Evolutionary conservation across 306 rosid genomes (phyloP).

Genomic region (Vicia sativa): DNA sequence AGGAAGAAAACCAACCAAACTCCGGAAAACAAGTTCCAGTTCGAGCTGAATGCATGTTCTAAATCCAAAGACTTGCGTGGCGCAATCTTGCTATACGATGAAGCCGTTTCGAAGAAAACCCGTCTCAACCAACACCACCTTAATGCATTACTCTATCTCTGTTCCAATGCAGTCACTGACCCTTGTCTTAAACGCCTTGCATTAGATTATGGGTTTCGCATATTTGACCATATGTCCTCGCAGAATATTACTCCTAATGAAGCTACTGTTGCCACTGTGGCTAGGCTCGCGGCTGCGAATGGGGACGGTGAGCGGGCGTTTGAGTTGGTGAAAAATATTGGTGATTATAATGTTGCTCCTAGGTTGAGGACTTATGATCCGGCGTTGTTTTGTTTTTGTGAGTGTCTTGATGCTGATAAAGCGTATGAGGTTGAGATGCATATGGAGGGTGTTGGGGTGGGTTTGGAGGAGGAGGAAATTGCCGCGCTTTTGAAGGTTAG

Average conservation of each 20-base stretch:
- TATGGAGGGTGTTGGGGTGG: slow-evolving; percentile 53
- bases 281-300: slow-evolving; percentile 72
- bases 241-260: slow-evolving; percentile 62
- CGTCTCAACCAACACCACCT: slow-evolving; percentile 67
- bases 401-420: slow-evolving; percentile 61
- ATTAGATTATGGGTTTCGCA: slow-evolving; percentile 60
- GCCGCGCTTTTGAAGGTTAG: slow-evolving; percentile 74
- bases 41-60: slow-evolving; percentile 65
- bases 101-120: slow-evolving; percentile 44
- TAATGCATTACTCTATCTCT: slow-evolving; percentile 86
- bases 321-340: slow-evolving; percentile 58
- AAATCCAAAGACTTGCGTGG: slow-evolving; percentile 56
- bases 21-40: slow-evolving; percentile 64
- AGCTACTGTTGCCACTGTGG: slow-evolving; percentile 74
- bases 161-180: slow-evolving; percentile 61
- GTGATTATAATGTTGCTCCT: slow-evolving; percentile 48
- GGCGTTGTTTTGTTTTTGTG: slow-evolving; percentile 68
- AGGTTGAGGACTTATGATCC: slow-evolving; percentile 77
- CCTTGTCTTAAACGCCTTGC: slow-evolving; percentile 51
- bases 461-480: slow-evolving; percentile 68
- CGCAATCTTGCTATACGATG: slow-evolving; percentile 63
- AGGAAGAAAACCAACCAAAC: slow-evolving; percentile 51
- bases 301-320: slow-evolving; percentile 69
- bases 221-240: slow-evolving; percentile 59
- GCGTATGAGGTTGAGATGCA: slow-evolving; percentile 80